Evolutionary conservation across 2,329 filamentous ascomycete genomes (phyloP).

Genomic region (Helminthosporium solani): DNA sequence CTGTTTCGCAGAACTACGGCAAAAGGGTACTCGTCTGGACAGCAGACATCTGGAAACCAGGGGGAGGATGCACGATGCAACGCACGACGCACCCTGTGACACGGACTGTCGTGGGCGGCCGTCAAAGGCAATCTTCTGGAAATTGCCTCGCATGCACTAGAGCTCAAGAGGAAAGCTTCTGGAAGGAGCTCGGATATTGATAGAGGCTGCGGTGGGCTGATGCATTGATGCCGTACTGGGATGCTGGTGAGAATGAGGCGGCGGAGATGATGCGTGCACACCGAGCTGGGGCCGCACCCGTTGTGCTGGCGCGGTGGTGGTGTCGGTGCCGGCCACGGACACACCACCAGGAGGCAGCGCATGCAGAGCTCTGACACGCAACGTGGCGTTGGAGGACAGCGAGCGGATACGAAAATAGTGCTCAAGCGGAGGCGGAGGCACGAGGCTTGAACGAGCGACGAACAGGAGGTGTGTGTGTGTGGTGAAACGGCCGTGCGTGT

Average conservation of each 20-base stretch:
- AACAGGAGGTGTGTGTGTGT: conserved; percentile 15
- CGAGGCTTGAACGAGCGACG: conserved; percentile 6
- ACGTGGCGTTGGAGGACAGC: conserved; percentile 23
- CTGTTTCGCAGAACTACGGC: conserved; percentile 11
- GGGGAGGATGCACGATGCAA: conserved; percentile 17
- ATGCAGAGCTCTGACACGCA: conserved; percentile 30
- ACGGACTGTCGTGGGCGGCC: conserved; percentile 18
- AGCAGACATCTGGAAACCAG: conserved; percentile 25
- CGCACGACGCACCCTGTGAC: conserved; percentile 29
- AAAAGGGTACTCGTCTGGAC: conserved; percentile 43
- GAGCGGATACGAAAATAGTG: conserved; percentile 35
- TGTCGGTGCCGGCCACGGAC: no score
- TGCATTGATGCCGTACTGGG: conserved; percentile 29
- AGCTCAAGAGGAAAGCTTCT: conserved; percentile 26
- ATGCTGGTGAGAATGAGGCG: conserved; percentile 18
- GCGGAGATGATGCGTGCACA: conserved; percentile 17
- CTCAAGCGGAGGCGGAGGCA: conserved; percentile 10
- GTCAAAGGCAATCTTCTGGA: conserved; percentile 32
- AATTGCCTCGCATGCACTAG: conserved; percentile 30
- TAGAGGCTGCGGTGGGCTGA: conserved; percentile 32
- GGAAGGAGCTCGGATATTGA: conserved; percentile 33
- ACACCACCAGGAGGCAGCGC: conserved; percentile 21
- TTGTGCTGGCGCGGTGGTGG: conserved; percentile 9
- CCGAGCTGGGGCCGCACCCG: conserved; percentile 33
- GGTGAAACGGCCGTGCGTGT: conserved; percentile 38